Percentiles rank a stretch among this genome's conserved stretches.
These are phyloP conservation scores for Exophiala sp. DNA, from an alignment of 2,329 filamentous ascomycete genomes.

Conservation along the genomic window DNA sequence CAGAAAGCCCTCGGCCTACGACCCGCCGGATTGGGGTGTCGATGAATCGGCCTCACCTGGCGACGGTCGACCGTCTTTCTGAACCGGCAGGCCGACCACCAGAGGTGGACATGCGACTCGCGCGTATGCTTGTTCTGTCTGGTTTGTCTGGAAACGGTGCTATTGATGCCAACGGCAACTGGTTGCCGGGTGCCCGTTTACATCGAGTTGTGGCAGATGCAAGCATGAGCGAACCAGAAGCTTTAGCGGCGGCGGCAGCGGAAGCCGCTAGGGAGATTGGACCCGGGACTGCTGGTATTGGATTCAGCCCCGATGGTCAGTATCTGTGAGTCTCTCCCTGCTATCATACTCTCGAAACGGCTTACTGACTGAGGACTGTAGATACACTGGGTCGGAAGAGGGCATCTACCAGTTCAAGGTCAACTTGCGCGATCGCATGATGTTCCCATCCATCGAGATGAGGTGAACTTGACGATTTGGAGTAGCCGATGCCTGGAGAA, in stretches of 20 bases:
- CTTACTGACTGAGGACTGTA: conserved; percentile 27
- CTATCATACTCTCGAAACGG: background rate
- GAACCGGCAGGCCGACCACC: conserved; percentile 9
- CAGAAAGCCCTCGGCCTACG: background rate
- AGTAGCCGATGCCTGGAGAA: no score
- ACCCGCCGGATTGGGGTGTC: background rate
- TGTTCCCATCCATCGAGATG: conserved; percentile 41
- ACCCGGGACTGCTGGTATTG: conserved; percentile 42
- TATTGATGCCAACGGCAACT: conserved; percentile 29
- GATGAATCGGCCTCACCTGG: background rate
- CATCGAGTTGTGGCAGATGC: conserved; percentile 35
- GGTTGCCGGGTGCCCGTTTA: conserved; percentile 26
- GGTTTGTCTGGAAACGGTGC: conserved; percentile 13
- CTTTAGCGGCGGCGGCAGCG: conserved; percentile 35
- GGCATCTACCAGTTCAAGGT: conserved; percentile 46
- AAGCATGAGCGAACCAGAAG: background rate
- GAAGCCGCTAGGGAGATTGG: conserved; percentile 37
- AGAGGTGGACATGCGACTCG: conserved; percentile 24
- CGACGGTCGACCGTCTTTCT: background rate
- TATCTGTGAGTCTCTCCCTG: conserved; percentile 38
- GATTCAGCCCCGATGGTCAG: conserved; percentile 44
- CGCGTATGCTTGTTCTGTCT: conserved; percentile 22
- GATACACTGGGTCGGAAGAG: conserved; percentile 44
- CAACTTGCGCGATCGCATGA: conserved; percentile 45
- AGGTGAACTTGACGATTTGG: conserved; percentile 32